A percentile compares a stretch with the other conserved stretches of the same genome.
These are phyloP conservation scores for Diaporthe aspalathi DNA, from an alignment of 2,329 filamentous ascomycete genomes.

Conservation along the genomic window DNA sequence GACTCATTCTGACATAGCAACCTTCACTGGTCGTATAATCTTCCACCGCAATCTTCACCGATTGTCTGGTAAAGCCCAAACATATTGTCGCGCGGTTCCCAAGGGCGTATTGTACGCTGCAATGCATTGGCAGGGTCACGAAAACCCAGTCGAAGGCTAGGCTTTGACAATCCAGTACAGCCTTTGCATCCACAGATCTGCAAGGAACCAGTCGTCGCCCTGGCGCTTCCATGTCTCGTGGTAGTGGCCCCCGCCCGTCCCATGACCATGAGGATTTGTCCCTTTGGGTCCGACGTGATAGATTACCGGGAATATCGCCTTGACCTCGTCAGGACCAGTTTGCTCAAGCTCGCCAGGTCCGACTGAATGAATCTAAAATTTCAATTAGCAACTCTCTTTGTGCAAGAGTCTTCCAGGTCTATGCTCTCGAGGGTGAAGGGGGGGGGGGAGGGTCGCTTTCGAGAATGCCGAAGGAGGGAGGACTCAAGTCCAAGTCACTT, in stretches of 20 bases:
- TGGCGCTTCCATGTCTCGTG: conserved; percentile 35
- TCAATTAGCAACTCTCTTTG: not conserved
- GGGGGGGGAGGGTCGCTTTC: no score
- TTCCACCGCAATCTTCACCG: not conserved
- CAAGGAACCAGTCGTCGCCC: conserved; percentile 37
- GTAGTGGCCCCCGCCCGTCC: conserved; percentile 35
- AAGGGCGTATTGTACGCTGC: not conserved
- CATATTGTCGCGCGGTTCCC: not conserved
- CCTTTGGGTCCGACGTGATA: conserved; percentile 27
- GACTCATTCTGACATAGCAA: not conserved
- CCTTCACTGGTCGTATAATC: no score
- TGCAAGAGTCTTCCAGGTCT: not conserved
- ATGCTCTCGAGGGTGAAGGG: no score
- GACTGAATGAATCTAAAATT: conserved; percentile 43
- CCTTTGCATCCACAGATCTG: conserved; percentile 18
- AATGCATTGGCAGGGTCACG: not conserved
- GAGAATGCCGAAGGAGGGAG: no score
- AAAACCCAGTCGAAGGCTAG: not conserved
- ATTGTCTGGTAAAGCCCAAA: not conserved
- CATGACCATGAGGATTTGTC: not conserved
- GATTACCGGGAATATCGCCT: conserved; percentile 41
- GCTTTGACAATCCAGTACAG: conserved; percentile 24
- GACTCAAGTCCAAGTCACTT: not conserved
- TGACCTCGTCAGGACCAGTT: conserved; percentile 43
- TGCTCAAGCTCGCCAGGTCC: conserved; percentile 44